Evolutionary conservation across 305 asterid genomes (phyloP).

Genomic region (Ilex paraguariensis): DNA sequence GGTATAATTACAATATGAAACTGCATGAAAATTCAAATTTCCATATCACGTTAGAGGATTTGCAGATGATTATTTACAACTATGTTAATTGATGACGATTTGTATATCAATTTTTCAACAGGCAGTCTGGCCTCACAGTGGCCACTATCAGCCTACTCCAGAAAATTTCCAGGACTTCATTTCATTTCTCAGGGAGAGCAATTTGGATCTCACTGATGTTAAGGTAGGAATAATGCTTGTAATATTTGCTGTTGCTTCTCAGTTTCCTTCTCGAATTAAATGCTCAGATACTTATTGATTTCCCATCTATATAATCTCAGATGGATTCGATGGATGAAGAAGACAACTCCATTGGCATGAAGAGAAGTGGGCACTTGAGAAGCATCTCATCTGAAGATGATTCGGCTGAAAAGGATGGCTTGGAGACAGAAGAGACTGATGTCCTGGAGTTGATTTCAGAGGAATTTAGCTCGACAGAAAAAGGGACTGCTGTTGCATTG

Average conservation of each 20-base stretch:
- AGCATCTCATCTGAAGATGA: constrained; percentile 65
- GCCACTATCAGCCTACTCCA: constrained; percentile 87
- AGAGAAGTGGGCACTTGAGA: constrained; percentile 30
- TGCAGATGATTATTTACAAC: background rate
- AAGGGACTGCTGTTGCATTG: constrained; percentile 11
- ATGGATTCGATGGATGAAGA: constrained; percentile 63
- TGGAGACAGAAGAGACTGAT: constrained; percentile 30
- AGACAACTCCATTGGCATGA: constrained; percentile 38
- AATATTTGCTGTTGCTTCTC: background rate
- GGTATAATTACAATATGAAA: constrained; percentile 31
- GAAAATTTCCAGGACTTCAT: constrained; percentile 79
- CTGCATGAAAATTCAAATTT: background rate
- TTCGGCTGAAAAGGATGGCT: constrained; percentile 20
- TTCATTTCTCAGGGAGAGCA: constrained; percentile 63
- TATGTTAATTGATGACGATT: constrained; percentile 2
- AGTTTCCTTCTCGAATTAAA: background rate
- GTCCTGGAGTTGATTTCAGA: constrained; percentile 12
- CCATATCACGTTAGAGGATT: background rate
- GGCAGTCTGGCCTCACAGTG: constrained; percentile 99
- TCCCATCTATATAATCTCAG: constrained; percentile 25
- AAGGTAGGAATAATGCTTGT: constrained; percentile 38
- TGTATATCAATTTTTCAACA: constrained; percentile 19
- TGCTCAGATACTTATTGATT: constrained; percentile 11
- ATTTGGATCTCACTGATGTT: constrained; percentile 65
- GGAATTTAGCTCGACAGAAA: constrained; percentile 19